phyloP scores from a whole-genome alignment of 2,329 filamentous ascomycete genomes.

The Colletotrichum lini region DNA sequence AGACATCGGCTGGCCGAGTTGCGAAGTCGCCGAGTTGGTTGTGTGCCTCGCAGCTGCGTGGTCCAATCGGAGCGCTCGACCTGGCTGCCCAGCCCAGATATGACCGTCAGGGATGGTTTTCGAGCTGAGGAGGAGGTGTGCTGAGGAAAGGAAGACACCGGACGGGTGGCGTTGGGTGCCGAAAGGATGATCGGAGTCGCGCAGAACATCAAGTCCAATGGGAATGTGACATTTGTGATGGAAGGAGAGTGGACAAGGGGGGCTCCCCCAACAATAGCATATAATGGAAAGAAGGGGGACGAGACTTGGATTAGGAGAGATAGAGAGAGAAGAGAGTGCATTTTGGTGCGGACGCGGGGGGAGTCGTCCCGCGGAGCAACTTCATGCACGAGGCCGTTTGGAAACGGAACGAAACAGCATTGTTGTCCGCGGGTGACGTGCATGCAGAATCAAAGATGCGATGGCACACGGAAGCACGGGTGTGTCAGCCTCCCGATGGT shows the following conservation, averaged over 20 bases:
- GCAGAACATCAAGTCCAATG: neutral
- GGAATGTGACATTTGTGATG: neutral
- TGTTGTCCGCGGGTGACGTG: conserved; percentile 1
- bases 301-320: neutral
- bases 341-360: neutral
- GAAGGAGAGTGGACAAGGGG: neutral
- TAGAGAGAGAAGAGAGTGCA: neutral
- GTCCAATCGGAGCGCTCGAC: neutral
- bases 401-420: neutral
- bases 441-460: conserved; percentile 28
- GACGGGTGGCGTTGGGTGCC: conserved; percentile 6
- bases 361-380: neutral
- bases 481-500: neutral
- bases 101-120: neutral
- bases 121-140: neutral
- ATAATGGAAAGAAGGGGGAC: neutral
- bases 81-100: neutral
- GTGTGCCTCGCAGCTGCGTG: neutral
- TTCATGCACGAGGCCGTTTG: neutral
- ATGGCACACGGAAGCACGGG: conserved; percentile 18
- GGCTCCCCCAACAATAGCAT: conserved; percentile 7
- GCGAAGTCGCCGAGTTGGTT: neutral
- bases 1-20: conserved; percentile 18
- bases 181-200: neutral
- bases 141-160: neutral